phyloP scores from a whole-genome alignment of 2,329 filamentous ascomycete species.

The Alternaria incomplexa region DNA sequence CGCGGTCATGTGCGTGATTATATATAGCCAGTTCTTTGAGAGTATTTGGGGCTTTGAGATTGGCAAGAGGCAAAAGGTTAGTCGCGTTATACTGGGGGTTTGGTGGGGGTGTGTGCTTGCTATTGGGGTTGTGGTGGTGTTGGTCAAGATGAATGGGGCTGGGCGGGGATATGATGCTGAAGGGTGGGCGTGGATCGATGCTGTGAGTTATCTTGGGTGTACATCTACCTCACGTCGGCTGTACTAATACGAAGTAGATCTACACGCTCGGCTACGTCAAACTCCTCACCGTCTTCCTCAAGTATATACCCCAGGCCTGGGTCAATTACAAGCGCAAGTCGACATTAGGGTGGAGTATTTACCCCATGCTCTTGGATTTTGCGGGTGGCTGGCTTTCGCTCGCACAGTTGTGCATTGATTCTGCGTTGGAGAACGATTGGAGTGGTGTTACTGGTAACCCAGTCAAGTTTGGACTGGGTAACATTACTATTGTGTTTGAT shows the following conservation, averaged over 20 bases:
- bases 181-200: constrained; percentile 69
- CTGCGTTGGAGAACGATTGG: constrained; percentile 84
- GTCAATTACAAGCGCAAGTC: constrained; percentile 85
- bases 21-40: constrained; percentile 78
- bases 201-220: too few species aligned
- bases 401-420: constrained; percentile 82
- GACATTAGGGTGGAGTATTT: constrained; percentile 87
- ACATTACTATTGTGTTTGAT: constrained; percentile 87
- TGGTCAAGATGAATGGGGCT: constrained; percentile 53
- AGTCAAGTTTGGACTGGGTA: constrained; percentile 85
- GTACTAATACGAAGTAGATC: constrained; percentile 45
- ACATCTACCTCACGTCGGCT: too few species aligned
- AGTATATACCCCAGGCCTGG: constrained; percentile 77
- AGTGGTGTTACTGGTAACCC: constrained; percentile 89
- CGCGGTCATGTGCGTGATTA: constrained; percentile 71
- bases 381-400: constrained; percentile 82
- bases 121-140: constrained; percentile 54
- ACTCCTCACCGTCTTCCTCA: constrained; percentile 83
- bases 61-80: constrained; percentile 59
- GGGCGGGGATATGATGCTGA: constrained; percentile 55
- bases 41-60: constrained; percentile 77
- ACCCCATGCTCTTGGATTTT: constrained; percentile 83
- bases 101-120: constrained; percentile 71
- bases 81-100: constrained; percentile 71
- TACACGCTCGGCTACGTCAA: constrained; percentile 86